These are phyloP conservation scores for Beta corolliflora DNA, from an alignment of 179 eudicot genomes.

Conservation along the genomic window DNA sequence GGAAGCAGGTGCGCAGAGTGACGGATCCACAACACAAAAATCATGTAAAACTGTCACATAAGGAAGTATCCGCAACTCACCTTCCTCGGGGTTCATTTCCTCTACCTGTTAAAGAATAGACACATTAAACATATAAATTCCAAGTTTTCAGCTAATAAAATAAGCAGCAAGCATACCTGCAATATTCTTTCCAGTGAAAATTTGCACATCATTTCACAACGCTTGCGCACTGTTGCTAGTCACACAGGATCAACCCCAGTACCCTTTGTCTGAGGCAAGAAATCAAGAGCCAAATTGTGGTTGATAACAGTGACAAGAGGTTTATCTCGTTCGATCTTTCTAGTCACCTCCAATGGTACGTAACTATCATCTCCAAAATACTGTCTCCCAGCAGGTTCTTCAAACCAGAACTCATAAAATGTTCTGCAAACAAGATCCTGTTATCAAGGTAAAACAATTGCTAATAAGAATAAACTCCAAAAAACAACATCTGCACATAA, in stretches of 20 bases:
- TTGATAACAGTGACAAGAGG: slow-evolving; percentile 77
- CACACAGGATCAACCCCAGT: slow-evolving; percentile 75
- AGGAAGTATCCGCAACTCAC: slow-evolving; percentile 71
- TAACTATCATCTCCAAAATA: slow-evolving; percentile 75
- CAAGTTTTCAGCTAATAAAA: slow-evolving; percentile 20
- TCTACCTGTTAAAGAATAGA: slow-evolving; percentile 52
- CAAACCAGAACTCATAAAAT: slow-evolving; percentile 98
- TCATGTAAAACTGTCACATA: slow-evolving; percentile 88
- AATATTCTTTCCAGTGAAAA: slow-evolving; percentile 84
- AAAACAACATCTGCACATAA: slow-evolving; percentile 15
- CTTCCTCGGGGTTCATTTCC: slow-evolving; percentile 70
- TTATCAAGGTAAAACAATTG: slow-evolving; percentile 15
- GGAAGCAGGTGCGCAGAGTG: slow-evolving; percentile 93
- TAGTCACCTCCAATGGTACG: slow-evolving; percentile 89
- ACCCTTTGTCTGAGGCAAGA: slow-evolving; percentile 91
- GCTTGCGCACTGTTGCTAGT: slow-evolving; percentile 88
- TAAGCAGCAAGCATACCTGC: slow-evolving; percentile 52
- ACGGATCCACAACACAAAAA: slow-evolving; percentile 89
- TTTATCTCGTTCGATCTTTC: slow-evolving; percentile 94
- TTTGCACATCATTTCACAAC: slow-evolving; percentile 99
- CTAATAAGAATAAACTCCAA: slow-evolving; percentile 4
- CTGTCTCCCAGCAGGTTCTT: slow-evolving; percentile 76
- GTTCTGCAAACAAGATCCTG: slow-evolving; percentile 99
- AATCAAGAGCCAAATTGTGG: slow-evolving; percentile 93
- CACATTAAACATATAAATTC: neutral